Percentiles rank a stretch among this genome's conserved stretches.
Evolutionary conservation across 225 moss, liverwort and hornwort species (phyloP).

Genomic region (Bryoerythrophyllum caledonicum): DNA sequence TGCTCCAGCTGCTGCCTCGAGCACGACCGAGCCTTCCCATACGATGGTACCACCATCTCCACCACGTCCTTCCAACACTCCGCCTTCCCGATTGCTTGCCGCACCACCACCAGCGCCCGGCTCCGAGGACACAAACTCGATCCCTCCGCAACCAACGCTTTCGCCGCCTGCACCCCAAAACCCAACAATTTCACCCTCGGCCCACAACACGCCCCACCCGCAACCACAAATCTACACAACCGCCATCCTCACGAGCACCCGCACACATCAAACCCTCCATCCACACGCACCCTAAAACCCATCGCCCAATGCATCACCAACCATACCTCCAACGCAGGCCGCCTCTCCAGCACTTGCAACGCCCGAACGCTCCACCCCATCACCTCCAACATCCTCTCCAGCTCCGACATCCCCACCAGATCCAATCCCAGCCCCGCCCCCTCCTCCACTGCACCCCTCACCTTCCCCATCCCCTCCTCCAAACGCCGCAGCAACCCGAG

Average conservation of each 20-base stretch:
- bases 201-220: neutral
- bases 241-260: neutral
- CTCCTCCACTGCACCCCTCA: constrained; percentile 48
- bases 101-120: constrained; percentile 29
- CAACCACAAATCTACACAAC: neutral
- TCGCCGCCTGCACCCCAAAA: constrained; percentile 29
- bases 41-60: constrained; percentile 64
- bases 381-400: constrained; percentile 47
- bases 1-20: constrained; percentile 68
- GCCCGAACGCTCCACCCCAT: constrained; percentile 66
- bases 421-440: constrained; percentile 62
- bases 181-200: neutral
- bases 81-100: constrained; percentile 38
- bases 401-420: constrained; percentile 63
- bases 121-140: constrained; percentile 32
- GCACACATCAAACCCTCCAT: neutral
- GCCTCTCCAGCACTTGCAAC: constrained; percentile 33
- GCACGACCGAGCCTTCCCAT: constrained; percentile 66
- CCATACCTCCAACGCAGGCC: constrained; percentile 68
- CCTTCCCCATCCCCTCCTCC: constrained; percentile 45
- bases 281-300: neutral
- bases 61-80: constrained; percentile 71
- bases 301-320: constrained; percentile 21
- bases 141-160: constrained; percentile 34
- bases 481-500: constrained; percentile 29